Percentiles rank a stretch among this genome's conserved stretches.
Conservation (phyloP, 1,284 basidiomycete species). For the Puccinia coronata region DNA sequence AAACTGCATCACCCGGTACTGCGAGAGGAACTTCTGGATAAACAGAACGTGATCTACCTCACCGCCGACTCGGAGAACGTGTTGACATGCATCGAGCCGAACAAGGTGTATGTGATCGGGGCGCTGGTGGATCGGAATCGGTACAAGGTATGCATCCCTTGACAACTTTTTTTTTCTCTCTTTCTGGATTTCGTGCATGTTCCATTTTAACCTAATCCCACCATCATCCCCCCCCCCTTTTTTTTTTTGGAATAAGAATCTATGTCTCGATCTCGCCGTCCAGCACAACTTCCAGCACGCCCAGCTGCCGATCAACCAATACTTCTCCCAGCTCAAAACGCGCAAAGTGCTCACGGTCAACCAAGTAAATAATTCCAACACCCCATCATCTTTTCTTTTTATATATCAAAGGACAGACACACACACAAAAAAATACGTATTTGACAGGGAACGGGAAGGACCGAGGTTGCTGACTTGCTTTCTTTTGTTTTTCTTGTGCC, state of each 20-base stretch:
- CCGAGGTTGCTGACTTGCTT: too few relatives aligned
- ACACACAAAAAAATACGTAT: too few relatives aligned
- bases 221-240: not conserved
- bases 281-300: slow-evolving; percentile 76
- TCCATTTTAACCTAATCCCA: not conserved
- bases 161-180: too few relatives aligned
- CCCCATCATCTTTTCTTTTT: too few relatives aligned
- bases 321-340: slow-evolving; percentile 76
- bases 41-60: slow-evolving; percentile 75
- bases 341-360: slow-evolving; percentile 97
- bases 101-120: slow-evolving; percentile 91
- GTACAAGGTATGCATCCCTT: too few relatives aligned
- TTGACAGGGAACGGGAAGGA: too few relatives aligned
- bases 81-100: slow-evolving; percentile 70
- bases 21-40: too few relatives aligned
- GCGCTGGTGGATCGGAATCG: slow-evolving; percentile 96
- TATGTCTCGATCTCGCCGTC: slow-evolving; percentile 85
- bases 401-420: too few relatives aligned
- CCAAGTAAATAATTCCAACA: too few relatives aligned
- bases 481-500: too few relatives aligned
- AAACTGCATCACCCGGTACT: slow-evolving; percentile 44
- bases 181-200: too few relatives aligned
- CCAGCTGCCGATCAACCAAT: slow-evolving; percentile 86
- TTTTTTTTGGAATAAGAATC: slow-evolving; percentile 64
- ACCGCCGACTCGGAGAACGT: slow-evolving; percentile 91